Evolutionary conservation across 2,329 filamentous ascomycete genomes (phyloP), one percentile per base, ranked within the genome.

Genomic region (Penicillium sp.): DNA sequence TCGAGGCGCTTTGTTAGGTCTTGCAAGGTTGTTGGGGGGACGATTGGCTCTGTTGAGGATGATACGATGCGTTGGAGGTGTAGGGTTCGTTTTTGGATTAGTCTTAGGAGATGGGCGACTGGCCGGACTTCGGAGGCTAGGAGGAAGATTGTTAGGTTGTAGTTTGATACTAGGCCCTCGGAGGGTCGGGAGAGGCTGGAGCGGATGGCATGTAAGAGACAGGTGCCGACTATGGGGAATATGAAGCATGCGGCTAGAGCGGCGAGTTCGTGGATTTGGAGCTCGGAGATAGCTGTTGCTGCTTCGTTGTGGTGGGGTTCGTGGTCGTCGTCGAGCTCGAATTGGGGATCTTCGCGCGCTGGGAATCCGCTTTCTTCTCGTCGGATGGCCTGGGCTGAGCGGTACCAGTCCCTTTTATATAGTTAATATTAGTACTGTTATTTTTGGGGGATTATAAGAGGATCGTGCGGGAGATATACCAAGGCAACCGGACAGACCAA

Each of bases 141-240:
- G 3, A 96, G 80, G 73, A 97, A 97, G 52, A 97, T 90, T 13
- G 89, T 92, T 54, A 97, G 81, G 73, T 97, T 97, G 77, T 93
- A 96, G 73, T 96, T 90, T 5, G 91, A 96, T 7, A 97, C 88
- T 12, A 97, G 80, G 1, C 90, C 90, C 72, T 96, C 92, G 0
- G 91, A 92, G 0, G 90, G 90, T 2, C 90, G 83, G 25, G 89
- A 93, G 19, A 97, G 84, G 67, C 93, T 91, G 9, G 83, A 83
- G 50, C 93, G 86, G 58, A 97, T 89, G 21, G 85, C 79, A 70
- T 97, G 93, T 12, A 97, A 81, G 39, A 97, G 79, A 75, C 89
- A 94, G 29, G 93, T 90, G n/a, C 90, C 90, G 4, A 91, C 70
- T 0, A 91, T 69, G 0, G 93, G 93, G 31, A 90, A 88, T 29